Evolutionary conservation across 768 basidiomycete species (phyloP).

Genomic region (Megacollybia marginata): DNA sequence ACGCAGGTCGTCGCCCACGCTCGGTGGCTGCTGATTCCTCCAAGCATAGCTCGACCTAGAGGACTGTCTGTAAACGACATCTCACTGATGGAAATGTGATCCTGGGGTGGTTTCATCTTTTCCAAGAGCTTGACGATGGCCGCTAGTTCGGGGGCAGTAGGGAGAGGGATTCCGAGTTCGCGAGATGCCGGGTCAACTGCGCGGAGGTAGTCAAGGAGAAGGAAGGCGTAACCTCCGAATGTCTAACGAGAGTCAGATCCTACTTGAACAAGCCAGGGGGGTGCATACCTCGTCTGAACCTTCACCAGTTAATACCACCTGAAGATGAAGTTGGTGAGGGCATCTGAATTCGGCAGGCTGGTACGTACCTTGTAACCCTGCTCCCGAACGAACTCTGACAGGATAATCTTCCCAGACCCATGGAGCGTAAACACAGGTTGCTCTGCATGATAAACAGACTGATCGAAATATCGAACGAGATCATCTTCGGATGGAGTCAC

Average conservation of each 20-base stretch:
- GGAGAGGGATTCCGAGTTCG: slow-evolving; percentile 4
- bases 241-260: not conserved
- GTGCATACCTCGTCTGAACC: slow-evolving; percentile 5
- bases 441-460: slow-evolving; percentile 12
- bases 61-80: not conserved
- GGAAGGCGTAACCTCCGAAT: slow-evolving; percentile 5
- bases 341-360: no score
- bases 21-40: not conserved
- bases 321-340: no score
- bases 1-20: not conserved
- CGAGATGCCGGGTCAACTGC: slow-evolving; percentile 1
- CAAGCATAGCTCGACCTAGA: not conserved
- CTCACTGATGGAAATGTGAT: not conserved
- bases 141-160: slow-evolving; percentile 2
- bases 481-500: not conserved
- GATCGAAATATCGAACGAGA: slow-evolving; percentile 5
- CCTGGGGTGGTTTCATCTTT: not conserved
- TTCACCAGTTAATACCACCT: slow-evolving; percentile 4
- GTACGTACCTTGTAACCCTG: slow-evolving; percentile 8
- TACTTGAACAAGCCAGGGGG: not conserved
- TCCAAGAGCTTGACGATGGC: not conserved
- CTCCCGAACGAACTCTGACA: slow-evolving; percentile 5
- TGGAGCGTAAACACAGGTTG: slow-evolving; percentile 5
- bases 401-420: slow-evolving; percentile 9
- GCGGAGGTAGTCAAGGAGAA: slow-evolving; percentile 6